Percentiles rank a stretch among this genome's conserved stretches.
These are phyloP conservation scores for Penicillium sp. DNA, from an alignment of 2,329 filamentous ascomycete species.

Conservation along the genomic window DNA sequence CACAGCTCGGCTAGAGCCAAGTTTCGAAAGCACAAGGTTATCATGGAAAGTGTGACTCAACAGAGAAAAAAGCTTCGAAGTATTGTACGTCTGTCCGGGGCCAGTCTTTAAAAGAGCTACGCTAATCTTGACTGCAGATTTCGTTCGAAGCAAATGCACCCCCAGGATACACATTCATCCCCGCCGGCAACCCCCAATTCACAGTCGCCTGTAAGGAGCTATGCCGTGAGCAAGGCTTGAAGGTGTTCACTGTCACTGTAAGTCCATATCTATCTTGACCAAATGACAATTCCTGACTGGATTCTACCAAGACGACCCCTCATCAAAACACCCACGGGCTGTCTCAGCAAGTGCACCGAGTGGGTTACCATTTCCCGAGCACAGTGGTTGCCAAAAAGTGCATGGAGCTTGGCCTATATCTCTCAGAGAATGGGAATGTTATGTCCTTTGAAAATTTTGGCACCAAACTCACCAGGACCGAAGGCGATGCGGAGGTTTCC, in stretches of 20 bases:
- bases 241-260: constrained; percentile 60
- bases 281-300: constrained; percentile 1
- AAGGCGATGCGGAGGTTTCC: constrained; percentile 29
- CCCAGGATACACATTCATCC: constrained; percentile 58
- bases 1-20: constrained; percentile 30
- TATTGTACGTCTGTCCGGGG: constrained; percentile 36
- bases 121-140: constrained; percentile 45
- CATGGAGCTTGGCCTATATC: constrained; percentile 43
- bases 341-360: constrained; percentile 58
- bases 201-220: constrained; percentile 58
- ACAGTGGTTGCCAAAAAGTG: constrained; percentile 57
- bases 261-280: constrained; percentile 24
- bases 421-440: constrained; percentile 46
- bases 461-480: constrained; percentile 21
- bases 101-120: constrained; percentile 10
- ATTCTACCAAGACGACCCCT: constrained; percentile 42
- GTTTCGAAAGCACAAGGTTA: constrained; percentile 51
- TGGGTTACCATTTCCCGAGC: constrained; percentile 61
- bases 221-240: constrained; percentile 51
- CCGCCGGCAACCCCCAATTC: constrained; percentile 57
- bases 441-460: constrained; percentile 33
- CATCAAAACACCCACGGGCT: constrained; percentile 50
- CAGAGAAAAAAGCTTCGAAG: constrained; percentile 59
- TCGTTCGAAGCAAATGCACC: constrained; percentile 54
- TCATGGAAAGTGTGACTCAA: constrained; percentile 55